phyloP scores from a whole-genome alignment of 2,329 filamentous ascomycete genomes.

The Aspergillus pseudoterreus region DNA sequence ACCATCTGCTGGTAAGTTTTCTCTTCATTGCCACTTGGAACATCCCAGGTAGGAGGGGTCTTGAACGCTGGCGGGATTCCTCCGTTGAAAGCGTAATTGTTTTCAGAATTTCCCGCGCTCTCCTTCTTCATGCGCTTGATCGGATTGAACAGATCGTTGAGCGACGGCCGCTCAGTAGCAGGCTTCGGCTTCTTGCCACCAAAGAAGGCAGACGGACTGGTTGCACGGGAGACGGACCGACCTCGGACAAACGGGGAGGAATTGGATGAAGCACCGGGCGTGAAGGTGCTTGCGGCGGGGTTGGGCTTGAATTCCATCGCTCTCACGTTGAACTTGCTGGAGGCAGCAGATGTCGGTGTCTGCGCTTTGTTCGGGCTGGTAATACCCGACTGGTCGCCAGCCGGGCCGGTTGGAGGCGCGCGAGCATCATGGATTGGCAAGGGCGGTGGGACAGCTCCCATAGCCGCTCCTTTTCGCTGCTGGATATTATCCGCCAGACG shows the following conservation, averaged over 20 bases:
- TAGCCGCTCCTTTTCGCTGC: constrained; percentile 46
- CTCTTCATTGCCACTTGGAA: constrained; percentile 65
- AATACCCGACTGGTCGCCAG: constrained; percentile 51
- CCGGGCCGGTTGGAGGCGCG: constrained; percentile 69
- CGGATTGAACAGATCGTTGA: constrained; percentile 57
- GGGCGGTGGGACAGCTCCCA: constrained; percentile 48
- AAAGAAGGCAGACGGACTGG: constrained; percentile 54
- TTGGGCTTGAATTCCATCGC: constrained; percentile 81
- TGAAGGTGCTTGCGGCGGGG: constrained; percentile 76
- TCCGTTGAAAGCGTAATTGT: constrained; percentile 70
- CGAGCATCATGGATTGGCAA: constrained; percentile 64
- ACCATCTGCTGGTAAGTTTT: constrained; percentile 79
- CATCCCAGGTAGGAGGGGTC: constrained; percentile 81
- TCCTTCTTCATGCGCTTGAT: constrained; percentile 70
- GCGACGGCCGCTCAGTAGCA: constrained; percentile 51
- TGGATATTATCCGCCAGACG: constrained; percentile 52
- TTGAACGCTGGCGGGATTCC: constrained; percentile 82
- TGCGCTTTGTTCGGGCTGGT: constrained; percentile 45
- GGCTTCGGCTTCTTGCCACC: constrained; percentile 70
- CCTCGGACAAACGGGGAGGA: constrained; percentile 61
- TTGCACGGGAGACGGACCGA: constrained; percentile 43
- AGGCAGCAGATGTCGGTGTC: constrained; percentile 51
- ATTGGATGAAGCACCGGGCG: constrained; percentile 61
- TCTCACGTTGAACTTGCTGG: constrained; percentile 58
- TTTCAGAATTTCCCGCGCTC: constrained; percentile 47